Percentiles rank a stretch among this genome's conserved stretches.
Evolutionary conservation across 2,329 filamentous ascomycete species (phyloP).

Genomic region (Pseudocercospora eumusae): DNA sequence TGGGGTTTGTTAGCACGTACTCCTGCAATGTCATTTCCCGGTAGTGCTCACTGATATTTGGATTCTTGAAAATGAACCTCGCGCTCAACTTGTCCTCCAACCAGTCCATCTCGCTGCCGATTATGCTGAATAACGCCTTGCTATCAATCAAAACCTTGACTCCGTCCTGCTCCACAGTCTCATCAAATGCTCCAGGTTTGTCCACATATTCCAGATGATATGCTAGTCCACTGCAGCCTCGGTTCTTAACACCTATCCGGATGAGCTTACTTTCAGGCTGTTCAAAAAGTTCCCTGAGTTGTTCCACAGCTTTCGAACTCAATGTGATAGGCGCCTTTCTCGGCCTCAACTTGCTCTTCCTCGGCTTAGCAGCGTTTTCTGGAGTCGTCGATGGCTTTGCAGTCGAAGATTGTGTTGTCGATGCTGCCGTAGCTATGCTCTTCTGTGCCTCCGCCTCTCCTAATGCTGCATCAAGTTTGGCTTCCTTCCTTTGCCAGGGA

Average conservation of each 20-base stretch:
- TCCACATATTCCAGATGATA: constrained; percentile 97
- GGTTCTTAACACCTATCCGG: constrained; percentile 88
- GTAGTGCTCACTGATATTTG: constrained; percentile 85
- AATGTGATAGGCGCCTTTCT: constrained; percentile 91
- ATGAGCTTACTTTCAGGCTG: constrained; percentile 91
- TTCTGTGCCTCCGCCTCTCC: constrained; percentile 61
- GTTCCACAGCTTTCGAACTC: constrained; percentile 74
- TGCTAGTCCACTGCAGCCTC: constrained; percentile 88
- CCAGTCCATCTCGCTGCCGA: constrained; percentile 99
- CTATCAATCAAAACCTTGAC: constrained; percentile 95
- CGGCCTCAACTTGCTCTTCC: constrained; percentile 68
- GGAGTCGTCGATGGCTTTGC: constrained; percentile 35
- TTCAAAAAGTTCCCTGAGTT: constrained; percentile 74
- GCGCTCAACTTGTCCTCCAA: constrained; percentile 91
- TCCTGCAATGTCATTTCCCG: background rate
- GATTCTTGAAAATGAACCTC: constrained; percentile 92
- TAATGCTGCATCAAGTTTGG: constrained; percentile 50
- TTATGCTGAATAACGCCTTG: constrained; percentile 96
- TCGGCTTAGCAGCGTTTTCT: constrained; percentile 54
- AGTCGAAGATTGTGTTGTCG: constrained; percentile 33
- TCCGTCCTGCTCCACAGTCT: constrained; percentile 91
- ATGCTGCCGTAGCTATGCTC: constrained; percentile 48
- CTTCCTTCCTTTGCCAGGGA: constrained; percentile 44
- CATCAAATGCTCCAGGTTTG: constrained; percentile 82
- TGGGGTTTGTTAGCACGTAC: constrained; percentile 25